Evolutionary conservation across 2,329 filamentous ascomycete genomes (phyloP), one percentile per base, ranked within the genome.

Genomic region (Aspergillus ochraceoroseus): DNA sequence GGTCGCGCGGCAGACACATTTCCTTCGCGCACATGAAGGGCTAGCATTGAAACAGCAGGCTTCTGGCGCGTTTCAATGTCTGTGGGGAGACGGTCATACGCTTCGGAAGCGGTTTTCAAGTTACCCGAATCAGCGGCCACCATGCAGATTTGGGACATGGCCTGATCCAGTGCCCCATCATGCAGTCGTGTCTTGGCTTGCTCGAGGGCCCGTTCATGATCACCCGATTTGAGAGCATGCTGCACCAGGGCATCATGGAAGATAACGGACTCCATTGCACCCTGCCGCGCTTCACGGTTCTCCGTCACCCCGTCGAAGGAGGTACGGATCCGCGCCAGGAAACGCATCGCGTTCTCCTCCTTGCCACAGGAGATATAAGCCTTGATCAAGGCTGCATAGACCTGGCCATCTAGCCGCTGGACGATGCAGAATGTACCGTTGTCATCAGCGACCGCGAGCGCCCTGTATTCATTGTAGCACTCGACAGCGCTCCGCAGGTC

Each of bases 401-500:
- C 84, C 50, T 87, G 76, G 18, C 82, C 79, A 59, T 96, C 90
- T 32, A 85, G 75, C 35, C 89, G 82, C 48, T 83, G 75, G 32
- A 82, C 73, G 7, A 88, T 70, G 12, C 77, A 77, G 32, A 81
- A 72, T 44, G 80, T 72, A 42, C 88, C 88, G 26, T 76, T 79
- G 62, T 95, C 85, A 60, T 92, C 78, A 26, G 83, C 81, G 37
- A 96, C 79, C n/a, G 90, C 89, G 28, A 95, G 73, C 31, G 80
- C 78, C 58, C 87, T 87, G 73, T 96, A 96, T 66, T 95, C 87
- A 50, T 94, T 90, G 68, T 95, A 98, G 66, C 87, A 88, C 62
- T 95, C 88, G 5, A 96, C 86, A 13, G 89, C 92, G 53, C 85
- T 94, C 55, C 82, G 75, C 30, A 96, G 70, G 60, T 96, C 88